phyloP scores from a whole-genome alignment of 768 basidiomycete genomes.

The Phylloporus arenicola region DNA sequence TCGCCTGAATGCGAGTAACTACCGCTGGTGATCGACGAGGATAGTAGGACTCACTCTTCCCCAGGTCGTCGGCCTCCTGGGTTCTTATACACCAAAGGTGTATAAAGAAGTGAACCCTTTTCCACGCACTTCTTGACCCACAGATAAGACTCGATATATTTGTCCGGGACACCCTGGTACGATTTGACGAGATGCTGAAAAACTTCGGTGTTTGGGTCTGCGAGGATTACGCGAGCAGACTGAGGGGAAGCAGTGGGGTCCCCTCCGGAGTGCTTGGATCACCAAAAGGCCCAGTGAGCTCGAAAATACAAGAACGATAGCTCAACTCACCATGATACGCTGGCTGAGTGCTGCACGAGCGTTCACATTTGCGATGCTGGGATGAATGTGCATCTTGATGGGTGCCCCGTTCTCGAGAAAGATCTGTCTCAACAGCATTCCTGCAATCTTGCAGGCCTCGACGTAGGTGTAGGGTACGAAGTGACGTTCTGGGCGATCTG shows the following conservation, averaged over 20 bases:
- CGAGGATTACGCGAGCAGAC: constrained; percentile 69
- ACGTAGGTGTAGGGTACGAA: constrained; percentile 81
- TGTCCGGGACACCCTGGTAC: constrained; percentile 63
- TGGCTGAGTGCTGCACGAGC: constrained; percentile 60
- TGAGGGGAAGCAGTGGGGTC: constrained; percentile 68
- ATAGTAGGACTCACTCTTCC: constrained; percentile 55
- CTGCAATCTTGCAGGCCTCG: constrained; percentile 78
- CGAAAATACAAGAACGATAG: neutral
- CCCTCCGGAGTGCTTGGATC: constrained; percentile 68
- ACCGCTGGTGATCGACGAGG: neutral
- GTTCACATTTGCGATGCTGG: constrained; percentile 75
- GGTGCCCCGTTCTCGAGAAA: constrained; percentile 62
- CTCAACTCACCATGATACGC: constrained; percentile 58
- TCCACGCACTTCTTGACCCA: constrained; percentile 86
- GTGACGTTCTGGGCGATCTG: constrained; percentile 66
- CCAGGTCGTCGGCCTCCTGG: constrained; percentile 76
- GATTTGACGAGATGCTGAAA: constrained; percentile 70
- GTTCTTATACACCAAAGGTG: constrained; percentile 77
- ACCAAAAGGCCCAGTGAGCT: neutral
- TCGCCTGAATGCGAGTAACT: constrained; percentile 40
- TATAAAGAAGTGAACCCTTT: constrained; percentile 57
- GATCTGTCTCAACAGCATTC: constrained; percentile 69
- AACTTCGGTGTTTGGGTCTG: constrained; percentile 73
- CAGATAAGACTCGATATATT: constrained; percentile 73
- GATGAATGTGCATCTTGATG: constrained; percentile 75